Conservation (phyloP, 75 land plant genomes). For the Cryptomeria japonica region DNA sequence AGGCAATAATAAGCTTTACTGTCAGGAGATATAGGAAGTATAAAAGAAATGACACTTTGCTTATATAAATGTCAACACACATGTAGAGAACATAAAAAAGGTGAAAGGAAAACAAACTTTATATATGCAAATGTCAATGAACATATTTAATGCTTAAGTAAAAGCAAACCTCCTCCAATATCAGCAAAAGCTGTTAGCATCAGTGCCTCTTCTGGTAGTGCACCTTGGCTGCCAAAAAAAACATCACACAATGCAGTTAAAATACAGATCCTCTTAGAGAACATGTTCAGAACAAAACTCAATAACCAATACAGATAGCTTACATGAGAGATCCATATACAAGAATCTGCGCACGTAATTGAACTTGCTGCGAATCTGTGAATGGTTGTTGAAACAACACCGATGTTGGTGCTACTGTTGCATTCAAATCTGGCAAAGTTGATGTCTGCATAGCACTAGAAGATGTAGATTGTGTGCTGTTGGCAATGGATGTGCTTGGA, state of each 20-base stretch:
- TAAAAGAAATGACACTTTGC: not conserved
- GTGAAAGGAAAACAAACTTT: not conserved
- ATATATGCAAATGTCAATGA: not conserved
- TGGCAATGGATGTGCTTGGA: conserved; percentile 3
- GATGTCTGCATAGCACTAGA: conserved; percentile 24
- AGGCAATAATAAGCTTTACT: not conserved
- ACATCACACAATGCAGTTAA: not conserved
- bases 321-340: conserved; percentile 95
- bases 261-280: not conserved
- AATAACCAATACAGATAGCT: conserved; percentile 25
- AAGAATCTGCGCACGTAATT: conserved; percentile 90
- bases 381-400: conserved; percentile 67
- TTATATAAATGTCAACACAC: not conserved
- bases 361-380: conserved; percentile 81
- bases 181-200: conserved; percentile 83
- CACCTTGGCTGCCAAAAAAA: conserved; percentile 64
- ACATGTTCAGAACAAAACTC: not conserved
- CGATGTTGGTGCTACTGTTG: conserved; percentile 38
- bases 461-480: conserved; percentile 20
- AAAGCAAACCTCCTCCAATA: conserved; percentile 28
- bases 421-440: conserved; percentile 59
- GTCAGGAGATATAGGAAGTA: not conserved
- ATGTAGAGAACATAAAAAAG: not conserved
- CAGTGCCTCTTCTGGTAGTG: conserved; percentile 76
- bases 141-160: not conserved